Conservation (phyloP, 805 yeast genomes). For the Wickerhamomyces hampshirensis region DNA sequence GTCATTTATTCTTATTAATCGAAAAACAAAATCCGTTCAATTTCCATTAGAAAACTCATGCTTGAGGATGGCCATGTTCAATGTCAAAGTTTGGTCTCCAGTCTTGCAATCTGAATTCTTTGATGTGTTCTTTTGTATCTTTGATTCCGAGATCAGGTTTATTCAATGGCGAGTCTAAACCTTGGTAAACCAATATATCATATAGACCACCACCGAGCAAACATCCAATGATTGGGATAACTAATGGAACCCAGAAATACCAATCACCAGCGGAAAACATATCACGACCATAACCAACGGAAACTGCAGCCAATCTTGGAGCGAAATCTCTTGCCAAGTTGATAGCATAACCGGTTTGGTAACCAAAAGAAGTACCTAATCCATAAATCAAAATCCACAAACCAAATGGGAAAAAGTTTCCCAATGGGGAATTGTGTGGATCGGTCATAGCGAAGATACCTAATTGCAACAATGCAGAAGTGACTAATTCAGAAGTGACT, state of each 20-base stretch:
- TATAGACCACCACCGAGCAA: constrained; percentile 45
- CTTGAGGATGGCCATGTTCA: constrained; percentile 1
- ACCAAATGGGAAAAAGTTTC: constrained; percentile 43
- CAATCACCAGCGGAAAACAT: constrained; percentile 35
- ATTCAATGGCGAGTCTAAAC: constrained; percentile 48
- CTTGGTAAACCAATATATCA: constrained; percentile 46
- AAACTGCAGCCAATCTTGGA: constrained; percentile 44
- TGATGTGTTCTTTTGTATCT: constrained; percentile 14
- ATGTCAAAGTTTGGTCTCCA: constrained; percentile 21
- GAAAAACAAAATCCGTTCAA: too few species aligned
- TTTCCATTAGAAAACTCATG: too few species aligned
- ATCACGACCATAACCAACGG: constrained; percentile 41
- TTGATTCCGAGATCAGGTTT: constrained; percentile 31
- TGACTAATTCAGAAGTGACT: constrained; percentile 42
- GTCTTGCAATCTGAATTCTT: constrained; percentile 18
- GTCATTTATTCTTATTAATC: neutral
- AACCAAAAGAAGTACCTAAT: constrained; percentile 45
- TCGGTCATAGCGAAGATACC: constrained; percentile 49
- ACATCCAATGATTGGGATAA: constrained; percentile 46
- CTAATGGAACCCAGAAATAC: constrained; percentile 51
- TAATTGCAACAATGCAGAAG: constrained; percentile 40
- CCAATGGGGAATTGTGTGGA: constrained; percentile 42
- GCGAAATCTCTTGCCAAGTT: constrained; percentile 53
- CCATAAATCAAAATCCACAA: constrained; percentile 40
- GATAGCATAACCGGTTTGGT: constrained; percentile 51